These are phyloP conservation scores for Tephrocybe rancida DNA, from an alignment of 768 basidiomycete genomes.

Conservation along the genomic window DNA sequence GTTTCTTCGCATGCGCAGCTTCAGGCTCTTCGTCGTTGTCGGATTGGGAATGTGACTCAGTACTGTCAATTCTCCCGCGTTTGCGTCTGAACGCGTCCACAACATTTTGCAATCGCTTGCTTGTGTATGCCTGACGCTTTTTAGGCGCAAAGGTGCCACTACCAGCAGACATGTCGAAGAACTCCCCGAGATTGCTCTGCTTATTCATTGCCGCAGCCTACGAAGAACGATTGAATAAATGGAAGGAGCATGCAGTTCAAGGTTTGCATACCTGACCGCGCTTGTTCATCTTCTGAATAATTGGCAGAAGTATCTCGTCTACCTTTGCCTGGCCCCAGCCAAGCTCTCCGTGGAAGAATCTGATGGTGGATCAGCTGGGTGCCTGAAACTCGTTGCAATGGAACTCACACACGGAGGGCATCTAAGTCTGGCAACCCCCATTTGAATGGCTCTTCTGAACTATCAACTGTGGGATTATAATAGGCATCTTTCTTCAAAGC, in stretches of 20 bases:
- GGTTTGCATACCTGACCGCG: slow-evolving; percentile 62
- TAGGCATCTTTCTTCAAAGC: slow-evolving; percentile 81
- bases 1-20: slow-evolving; percentile 27
- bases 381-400: background rate
- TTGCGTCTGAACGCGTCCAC: slow-evolving; percentile 80
- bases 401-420: slow-evolving; percentile 76
- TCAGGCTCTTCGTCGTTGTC: slow-evolving; percentile 24
- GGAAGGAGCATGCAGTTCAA: background rate
- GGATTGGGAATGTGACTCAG: slow-evolving; percentile 15
- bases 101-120: slow-evolving; percentile 86
- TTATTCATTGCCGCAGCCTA: slow-evolving; percentile 68
- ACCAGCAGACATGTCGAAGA: slow-evolving; percentile 71
- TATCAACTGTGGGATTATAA: slow-evolving; percentile 87
- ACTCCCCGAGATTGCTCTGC: slow-evolving; percentile 77
- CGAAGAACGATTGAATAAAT: slow-evolving; percentile 1
- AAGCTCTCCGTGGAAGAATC: slow-evolving; percentile 77
- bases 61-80: slow-evolving; percentile 29
- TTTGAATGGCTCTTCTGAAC: slow-evolving; percentile 91
- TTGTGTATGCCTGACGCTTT: slow-evolving; percentile 79
- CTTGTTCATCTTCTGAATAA: slow-evolving; percentile 86
- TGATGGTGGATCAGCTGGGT: slow-evolving; percentile 24
- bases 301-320: slow-evolving; percentile 88
- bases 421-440: slow-evolving; percentile 98
- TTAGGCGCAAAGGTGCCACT: slow-evolving; percentile 75
- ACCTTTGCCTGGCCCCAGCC: slow-evolving; percentile 84